These are phyloP conservation scores for Hyaloscypha variabilis DNA, from an alignment of 495 filamentous ascomycete species.

Conservation along the genomic window DNA sequence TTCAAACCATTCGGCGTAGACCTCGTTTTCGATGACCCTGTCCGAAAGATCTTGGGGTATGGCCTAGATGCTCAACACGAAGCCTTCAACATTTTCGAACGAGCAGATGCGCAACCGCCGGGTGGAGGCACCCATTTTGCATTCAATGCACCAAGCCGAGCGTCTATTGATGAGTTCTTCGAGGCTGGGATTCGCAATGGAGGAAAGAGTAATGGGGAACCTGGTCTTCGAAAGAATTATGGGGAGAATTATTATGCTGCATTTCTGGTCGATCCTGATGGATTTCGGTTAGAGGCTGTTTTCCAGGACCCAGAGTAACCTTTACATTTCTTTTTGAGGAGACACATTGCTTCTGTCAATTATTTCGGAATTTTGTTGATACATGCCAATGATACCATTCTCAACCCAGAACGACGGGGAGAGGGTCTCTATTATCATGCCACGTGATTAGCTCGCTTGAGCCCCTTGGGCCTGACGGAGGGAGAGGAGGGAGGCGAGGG, in stretches of 20 bases:
- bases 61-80: constrained; percentile 34
- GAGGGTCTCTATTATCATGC: too few relatives aligned
- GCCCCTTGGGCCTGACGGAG: too few relatives aligned
- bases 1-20: constrained; percentile 34
- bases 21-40: constrained; percentile 40
- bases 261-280: constrained; percentile 45
- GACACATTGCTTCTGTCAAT: too few relatives aligned
- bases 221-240: constrained; percentile 40
- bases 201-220: constrained; percentile 38
- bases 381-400: too few relatives aligned
- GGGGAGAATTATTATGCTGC: constrained; percentile 43
- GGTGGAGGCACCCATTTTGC: constrained; percentile 39
- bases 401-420: too few relatives aligned
- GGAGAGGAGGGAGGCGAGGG: too few relatives aligned
- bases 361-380: too few relatives aligned
- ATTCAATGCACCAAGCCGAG: constrained; percentile 37
- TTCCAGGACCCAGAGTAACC: constrained; percentile 15
- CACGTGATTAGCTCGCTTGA: too few relatives aligned
- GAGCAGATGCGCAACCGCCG: constrained; percentile 22
- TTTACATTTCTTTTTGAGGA: neutral
- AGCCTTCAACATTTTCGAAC: constrained; percentile 39
- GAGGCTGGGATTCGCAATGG: constrained; percentile 37
- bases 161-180: constrained; percentile 42
- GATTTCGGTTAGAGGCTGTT: constrained; percentile 44
- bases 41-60: constrained; percentile 36